Evolutionary conservation across 2,329 filamentous ascomycete species (phyloP).

Genomic region (Neoascochyta sp.): DNA sequence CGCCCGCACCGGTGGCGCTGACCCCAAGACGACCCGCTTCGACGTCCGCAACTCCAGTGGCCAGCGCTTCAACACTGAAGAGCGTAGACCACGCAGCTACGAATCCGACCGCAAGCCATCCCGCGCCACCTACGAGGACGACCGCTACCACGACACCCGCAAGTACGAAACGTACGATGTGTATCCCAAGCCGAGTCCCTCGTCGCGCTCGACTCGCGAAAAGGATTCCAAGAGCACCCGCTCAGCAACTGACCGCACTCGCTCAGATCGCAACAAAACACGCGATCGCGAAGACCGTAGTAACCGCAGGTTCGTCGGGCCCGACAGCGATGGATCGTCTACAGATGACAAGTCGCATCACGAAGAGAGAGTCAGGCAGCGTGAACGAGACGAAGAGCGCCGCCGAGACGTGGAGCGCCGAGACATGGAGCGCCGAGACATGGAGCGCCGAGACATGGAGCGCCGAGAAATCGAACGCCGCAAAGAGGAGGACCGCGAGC

Average conservation of each 20-base stretch:
- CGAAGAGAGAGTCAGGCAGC: no score
- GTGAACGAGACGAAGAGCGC: no score
- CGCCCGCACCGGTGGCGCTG: constrained; percentile 36
- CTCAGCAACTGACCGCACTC: constrained; percentile 36
- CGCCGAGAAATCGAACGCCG: no score
- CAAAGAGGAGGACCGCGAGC: constrained; percentile 23
- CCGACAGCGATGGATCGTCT: constrained; percentile 33
- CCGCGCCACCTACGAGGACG: constrained; percentile 27
- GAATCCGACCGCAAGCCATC: constrained; percentile 1
- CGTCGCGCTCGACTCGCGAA: constrained; percentile 22
- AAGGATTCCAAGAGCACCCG: constrained; percentile 17
- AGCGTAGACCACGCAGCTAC: constrained; percentile 24
- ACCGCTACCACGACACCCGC: constrained; percentile 39
- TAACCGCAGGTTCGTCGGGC: constrained; percentile 37
- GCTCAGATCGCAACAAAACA: constrained; percentile 40
- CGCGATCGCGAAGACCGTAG: constrained; percentile 40
- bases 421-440: no score
- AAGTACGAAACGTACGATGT: constrained; percentile 41
- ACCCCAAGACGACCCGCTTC: constrained; percentile 34
- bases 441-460: no score
- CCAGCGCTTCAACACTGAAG: constrained; percentile 32
- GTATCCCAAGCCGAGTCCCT: constrained; percentile 26
- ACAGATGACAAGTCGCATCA: constrained; percentile 31
- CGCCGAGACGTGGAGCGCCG: no score
- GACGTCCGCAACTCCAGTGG: constrained; percentile 30